Evolutionary conservation across 2,329 filamentous ascomycete genomes (phyloP), one percentile per base, ranked within the genome.

Genomic region (Ascomycota sp.): DNA sequence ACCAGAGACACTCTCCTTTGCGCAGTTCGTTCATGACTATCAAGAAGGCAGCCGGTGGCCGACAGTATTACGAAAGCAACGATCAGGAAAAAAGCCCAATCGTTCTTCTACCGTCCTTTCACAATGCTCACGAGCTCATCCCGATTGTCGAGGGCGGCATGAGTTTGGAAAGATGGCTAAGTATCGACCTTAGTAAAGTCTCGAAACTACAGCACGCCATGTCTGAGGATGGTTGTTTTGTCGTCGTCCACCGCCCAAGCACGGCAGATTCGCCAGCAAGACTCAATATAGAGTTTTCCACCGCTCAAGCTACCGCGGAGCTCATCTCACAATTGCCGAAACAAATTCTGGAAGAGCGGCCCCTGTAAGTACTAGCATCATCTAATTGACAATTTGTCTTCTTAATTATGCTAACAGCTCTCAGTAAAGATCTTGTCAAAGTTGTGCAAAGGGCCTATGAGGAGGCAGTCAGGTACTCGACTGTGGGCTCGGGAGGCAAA

Each of bases 31-130:
- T 31, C 1, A 30, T 45, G n/a, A 10, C 7, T 2, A 24, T 54
- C 21, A 37, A 24, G 9, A 40, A 35, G 31, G 51, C 51, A n/a
- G 40, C 41, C 6, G 46, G 41, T 27, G 45, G 48, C 21, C 41
- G 38, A 31, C 6, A 34, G 6, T 24, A 36, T 9, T 43, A 39
- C 25, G 12, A 24, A 9, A 29, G 31, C 8, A n/a, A 32, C 5
- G 29, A 9, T 9, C 35, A 37, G 7, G 13, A 31, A 11, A 6
- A 13, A 6, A 9, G 16, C 13, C 32, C 9, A 11, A 33, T 38
- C 12, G 30, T n/a, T 10, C 36, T 43, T 13, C 26, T 28, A 10
- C 38, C 31, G 29, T 25, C 28, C 6, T 12, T 6, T 6, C 21
- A 35, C 10, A n/a, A 33, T 11, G 9, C 10, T 12, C 33, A 12